Base-by-base conservation (phyloP, 164 flowering plant genomes). In the Aristolochia contorta region DNA sequence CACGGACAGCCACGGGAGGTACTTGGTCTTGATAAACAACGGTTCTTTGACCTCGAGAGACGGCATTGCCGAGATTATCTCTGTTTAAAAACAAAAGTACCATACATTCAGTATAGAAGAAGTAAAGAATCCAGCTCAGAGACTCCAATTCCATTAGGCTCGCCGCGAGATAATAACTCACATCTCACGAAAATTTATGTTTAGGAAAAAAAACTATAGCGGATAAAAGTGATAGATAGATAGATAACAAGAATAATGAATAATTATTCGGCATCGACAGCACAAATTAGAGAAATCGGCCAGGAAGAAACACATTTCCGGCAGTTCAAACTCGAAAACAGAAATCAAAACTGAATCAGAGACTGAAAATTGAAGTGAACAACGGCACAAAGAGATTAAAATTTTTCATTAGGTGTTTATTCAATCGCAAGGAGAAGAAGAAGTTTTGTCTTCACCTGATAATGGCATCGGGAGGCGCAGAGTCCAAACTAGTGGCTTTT, bases 21-120 rank as follows among this genome's bases (percentile, higher is more conserved):
- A 63, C 60, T 47, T 62, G 74, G 16, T 91, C 96, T 69, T 84
- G 90, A 74, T 84, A 86, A 58, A 76, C 62, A 43, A 75, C 76
- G 87, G 56, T 24, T 23, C 27, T 53, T 65, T 47, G 30, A 24
- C 22, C 22, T 18, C 25, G 47, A 18, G 32, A 49, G 21, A 46
- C 27, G 22, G 50, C 50, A 47, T 14, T 19, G 43, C 23, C 54
- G 16, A n/a, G 22, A 53, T 53, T 53, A 23, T 53, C 56, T 53
- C 56, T 53, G 56, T 18, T 53, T 53, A 15, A 53, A 21, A 8
- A 23, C 10, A 9, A 10, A 23, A 19, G 20, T 13, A 7, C 14
- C 6, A 19, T 53, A 1, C 2, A 9, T 7, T 21, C 43, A 37
- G 43, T 10, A 10, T 37, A 37, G 43, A 37, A 8, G 43, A 37